phyloP scores from a whole-genome alignment of 2,329 filamentous ascomycete genomes.

The Dactylonectria estremocensis region DNA sequence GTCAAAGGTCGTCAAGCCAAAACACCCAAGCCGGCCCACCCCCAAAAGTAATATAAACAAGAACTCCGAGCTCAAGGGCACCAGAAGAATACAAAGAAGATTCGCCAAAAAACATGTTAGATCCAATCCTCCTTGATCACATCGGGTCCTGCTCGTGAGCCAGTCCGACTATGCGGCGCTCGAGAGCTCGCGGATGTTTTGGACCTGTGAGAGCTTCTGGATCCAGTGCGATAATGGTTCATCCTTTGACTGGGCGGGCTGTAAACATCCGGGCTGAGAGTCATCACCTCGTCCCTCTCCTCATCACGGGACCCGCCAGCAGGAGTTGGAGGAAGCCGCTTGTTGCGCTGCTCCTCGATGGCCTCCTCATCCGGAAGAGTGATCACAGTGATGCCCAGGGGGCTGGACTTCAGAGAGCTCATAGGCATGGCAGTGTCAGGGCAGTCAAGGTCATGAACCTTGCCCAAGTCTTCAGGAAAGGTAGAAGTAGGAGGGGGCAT shows the following conservation, averaged over 20 bases:
- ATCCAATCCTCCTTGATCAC: constrained; percentile 30
- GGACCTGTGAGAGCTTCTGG: constrained; percentile 37
- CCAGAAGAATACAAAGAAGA: background rate
- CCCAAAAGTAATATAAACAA: background rate
- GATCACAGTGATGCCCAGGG: constrained; percentile 46
- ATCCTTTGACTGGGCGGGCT: constrained; percentile 53
- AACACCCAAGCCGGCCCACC: background rate
- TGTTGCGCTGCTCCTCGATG: constrained; percentile 42
- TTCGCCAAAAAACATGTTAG: background rate
- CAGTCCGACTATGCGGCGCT: constrained; percentile 33
- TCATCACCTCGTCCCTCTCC: constrained; percentile 52
- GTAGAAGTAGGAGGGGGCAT: constrained; percentile 54
- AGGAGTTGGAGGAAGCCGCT: constrained; percentile 56
- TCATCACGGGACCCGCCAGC: constrained; percentile 38
- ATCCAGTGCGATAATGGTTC: constrained; percentile 25
- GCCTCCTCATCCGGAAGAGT: constrained; percentile 45
- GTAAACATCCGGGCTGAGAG: constrained; percentile 69
- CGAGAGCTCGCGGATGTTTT: constrained; percentile 40
- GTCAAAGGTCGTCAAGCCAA: constrained; percentile 18
- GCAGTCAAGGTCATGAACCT: constrained; percentile 58
- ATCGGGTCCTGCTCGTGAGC: constrained; percentile 25
- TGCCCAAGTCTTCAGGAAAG: constrained; percentile 41
- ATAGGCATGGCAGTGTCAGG: constrained; percentile 44
- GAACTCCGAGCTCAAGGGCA: background rate
- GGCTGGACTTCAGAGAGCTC: constrained; percentile 43